Evolutionary conservation across 1,284 basidiomycete genomes (phyloP), one percentile per base, ranked within the genome.

Genomic region (Rhodofomes roseus): DNA sequence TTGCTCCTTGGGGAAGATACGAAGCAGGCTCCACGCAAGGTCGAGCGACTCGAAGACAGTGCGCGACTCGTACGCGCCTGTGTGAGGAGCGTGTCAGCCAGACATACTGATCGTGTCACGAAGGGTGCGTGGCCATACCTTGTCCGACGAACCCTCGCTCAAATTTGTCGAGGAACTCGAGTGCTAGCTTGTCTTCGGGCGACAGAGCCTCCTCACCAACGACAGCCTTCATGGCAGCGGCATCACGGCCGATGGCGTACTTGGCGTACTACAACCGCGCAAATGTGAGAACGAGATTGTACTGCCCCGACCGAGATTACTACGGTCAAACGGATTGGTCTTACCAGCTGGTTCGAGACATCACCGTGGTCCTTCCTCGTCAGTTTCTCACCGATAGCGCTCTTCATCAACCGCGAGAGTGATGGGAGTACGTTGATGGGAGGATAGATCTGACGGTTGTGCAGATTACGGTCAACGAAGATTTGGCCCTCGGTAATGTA

Each of bases 401-500:
- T 94, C 88, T 99, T 99, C 97, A 99, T 99, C 72, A 99, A 80
- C 78, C 97, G 95, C 69, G 96, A 98, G 67, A 99, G 82, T 62
- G 97, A 99, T 56, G 97, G 97, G 50, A 99, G 83, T 63, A 99
- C 97, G 79, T 99, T 99, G 84, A 99, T 99, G 53, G 97, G 97
- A 46, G 97, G 97, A 80, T 98, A 99, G 75, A 99, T 96, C 77
- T 98, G 96, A 70, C 93, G 83, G 79, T 96, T 95, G 81, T 95
- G 83, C 74, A 96, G 78, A 72, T 93, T 91, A 68, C 96, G 90
- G 81, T 99, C 97, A 71, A 99, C 93, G 77, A 93, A 98, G 77
- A 99, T 98, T 79, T 99, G 97, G 56, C 97, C 97, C 81, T 98
- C 92, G 48, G 96, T 98, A 74, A 99, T 99, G 79, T 99, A 99